Evolutionary conservation across 2,329 filamentous ascomycete species (phyloP), one percentile per base, ranked within the genome.

Genomic region (Fusarium napiforme): DNA sequence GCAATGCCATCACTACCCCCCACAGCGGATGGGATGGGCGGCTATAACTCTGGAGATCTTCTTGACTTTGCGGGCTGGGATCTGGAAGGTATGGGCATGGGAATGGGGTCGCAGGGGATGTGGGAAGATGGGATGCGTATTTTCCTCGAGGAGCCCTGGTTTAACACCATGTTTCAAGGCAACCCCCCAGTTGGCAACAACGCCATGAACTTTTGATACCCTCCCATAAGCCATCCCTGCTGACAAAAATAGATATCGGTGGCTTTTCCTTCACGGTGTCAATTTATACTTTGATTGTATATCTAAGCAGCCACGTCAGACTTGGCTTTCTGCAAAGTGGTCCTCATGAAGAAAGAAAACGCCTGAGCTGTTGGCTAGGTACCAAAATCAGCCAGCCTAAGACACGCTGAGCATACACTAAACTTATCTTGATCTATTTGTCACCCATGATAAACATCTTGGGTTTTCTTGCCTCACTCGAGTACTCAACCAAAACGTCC

Each of bases 141-240:
- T 67, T 78, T 82, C 58, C 77, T 84, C 57, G 79, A 81, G 64
- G 84, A 85, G 62, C 81, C 82, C 19, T 85, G 84, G 80, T 80
- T 84, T 62, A 81, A 76, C 14, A 79, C 81, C 55, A 78, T 81
- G 63, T 82, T 84, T 28, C 80, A 82, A 52, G 79, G 78, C 18
- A 71, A 84, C 30, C 82, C 80, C 2, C 79, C 81, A 34, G 70
- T 74, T 19, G 71, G 63, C 23, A 78, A 79, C 60, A 78, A 78
- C 57, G 78, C 82, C 60, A 82, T 84, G 71, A 78, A 78, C n/a
- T 81, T 82, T 65, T 82, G 47, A 59, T 55, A 28, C 23, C 46
- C 46, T 39, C 18, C 34, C 26, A 49, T 28, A 11, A 28, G 15
- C 23, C 32, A 56, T 15, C 14, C 14, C 34, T 55, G 52, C 46